Base-by-base conservation (phyloP, 2,329 filamentous ascomycete genomes). In the Drechslerella dactyloides region DNA sequence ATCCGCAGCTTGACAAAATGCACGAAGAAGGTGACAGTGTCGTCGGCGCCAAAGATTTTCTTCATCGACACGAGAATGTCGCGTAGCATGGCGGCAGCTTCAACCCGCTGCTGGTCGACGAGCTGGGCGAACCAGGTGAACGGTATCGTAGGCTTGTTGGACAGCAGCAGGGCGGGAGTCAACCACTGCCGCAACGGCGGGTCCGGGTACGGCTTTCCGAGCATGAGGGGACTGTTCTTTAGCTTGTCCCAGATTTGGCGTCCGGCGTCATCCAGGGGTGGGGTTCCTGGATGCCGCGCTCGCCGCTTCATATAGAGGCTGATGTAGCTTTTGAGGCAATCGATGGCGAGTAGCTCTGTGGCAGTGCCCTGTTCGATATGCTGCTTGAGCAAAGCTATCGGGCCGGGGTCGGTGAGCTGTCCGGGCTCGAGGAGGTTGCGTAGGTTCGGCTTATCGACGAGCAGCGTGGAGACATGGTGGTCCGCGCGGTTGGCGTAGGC, bases 401-500 rank as follows among this genome's bases (percentile, higher is more conserved):
- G 42, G 24, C 21, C 11, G 11, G 19, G 40, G 24, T 70, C 66
- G 2, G 23, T 19, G 2, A 65, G 33, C n/a, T 48, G 40, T 33
- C 51, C n/a, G 2, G 35, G 23, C 13, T 24, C 40, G 8, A 70
- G 23, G 15, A 70, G 54, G 33, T 24, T 30, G 19, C 68, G 27
- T 1, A 72, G 51, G 19, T 52, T 48, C 11, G 44, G 42, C 21
- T 55, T 55, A 15, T 54, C 40, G 7, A 54, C 48, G 13, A 72
- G 13, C 19, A 65, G 24, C 19, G 40, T 30, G 42, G n/a, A 72
- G 37, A 72, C 46, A 24, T 64, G 66, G 13, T 64, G 50, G 40
- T 70, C 65, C 24, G 53, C 65, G 53, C 53, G 63, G 54, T 64
- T 64, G 6, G 66, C 54, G 27, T 54, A 62, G 2, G 48, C 21